phyloP scores from a whole-genome alignment of 352 stramenopile genomes.

The Elongisporangium senticosum region DNA sequence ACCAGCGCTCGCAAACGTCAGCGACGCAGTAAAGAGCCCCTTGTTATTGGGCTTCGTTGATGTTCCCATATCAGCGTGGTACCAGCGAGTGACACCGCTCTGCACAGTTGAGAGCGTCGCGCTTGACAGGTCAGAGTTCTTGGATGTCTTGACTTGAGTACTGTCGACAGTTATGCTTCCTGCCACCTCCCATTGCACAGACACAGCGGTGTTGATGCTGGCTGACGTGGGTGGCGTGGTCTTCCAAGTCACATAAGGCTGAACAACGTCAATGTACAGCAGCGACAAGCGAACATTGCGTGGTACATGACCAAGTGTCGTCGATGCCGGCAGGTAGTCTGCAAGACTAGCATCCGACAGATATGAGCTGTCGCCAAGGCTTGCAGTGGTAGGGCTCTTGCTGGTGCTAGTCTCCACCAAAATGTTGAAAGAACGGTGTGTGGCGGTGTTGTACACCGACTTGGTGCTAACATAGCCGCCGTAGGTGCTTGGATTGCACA shows the following conservation, averaged over 20 bases:
- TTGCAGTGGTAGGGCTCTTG: slow-evolving; percentile 66
- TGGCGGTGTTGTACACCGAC: slow-evolving; percentile 88
- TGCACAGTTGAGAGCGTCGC: slow-evolving; percentile 23
- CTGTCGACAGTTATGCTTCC: slow-evolving; percentile 55
- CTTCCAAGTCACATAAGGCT: slow-evolving; percentile 87
- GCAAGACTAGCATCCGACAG: slow-evolving; percentile 42
- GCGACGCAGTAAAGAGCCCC: slow-evolving; percentile 31
- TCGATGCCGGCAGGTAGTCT: slow-evolving; percentile 32
- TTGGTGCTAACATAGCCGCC: slow-evolving; percentile 81
- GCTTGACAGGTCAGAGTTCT: slow-evolving; percentile 17
- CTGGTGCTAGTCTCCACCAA: slow-evolving; percentile 90
- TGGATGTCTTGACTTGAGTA: slow-evolving; percentile 47
- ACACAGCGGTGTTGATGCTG: slow-evolving; percentile 7
- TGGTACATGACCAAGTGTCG: slow-evolving; percentile 87
- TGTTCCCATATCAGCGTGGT: slow-evolving; percentile 42
- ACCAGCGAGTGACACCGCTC: slow-evolving; percentile 53
- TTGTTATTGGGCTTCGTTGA: slow-evolving; percentile 43
- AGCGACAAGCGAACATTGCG: slow-evolving; percentile 91
- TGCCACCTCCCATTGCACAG: slow-evolving; percentile 51
- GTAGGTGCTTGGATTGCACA: slow-evolving; percentile 82
- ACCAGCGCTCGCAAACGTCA: slow-evolving; percentile 30
- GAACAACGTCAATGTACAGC: slow-evolving; percentile 89
- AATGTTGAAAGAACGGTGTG: slow-evolving; percentile 91
- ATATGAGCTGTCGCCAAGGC: slow-evolving; percentile 59
- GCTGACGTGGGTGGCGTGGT: slow-evolving; percentile 10